Evolutionary conservation across 208 protist species (phyloP).

Genomic region (Acanthamoeba sp.): DNA sequence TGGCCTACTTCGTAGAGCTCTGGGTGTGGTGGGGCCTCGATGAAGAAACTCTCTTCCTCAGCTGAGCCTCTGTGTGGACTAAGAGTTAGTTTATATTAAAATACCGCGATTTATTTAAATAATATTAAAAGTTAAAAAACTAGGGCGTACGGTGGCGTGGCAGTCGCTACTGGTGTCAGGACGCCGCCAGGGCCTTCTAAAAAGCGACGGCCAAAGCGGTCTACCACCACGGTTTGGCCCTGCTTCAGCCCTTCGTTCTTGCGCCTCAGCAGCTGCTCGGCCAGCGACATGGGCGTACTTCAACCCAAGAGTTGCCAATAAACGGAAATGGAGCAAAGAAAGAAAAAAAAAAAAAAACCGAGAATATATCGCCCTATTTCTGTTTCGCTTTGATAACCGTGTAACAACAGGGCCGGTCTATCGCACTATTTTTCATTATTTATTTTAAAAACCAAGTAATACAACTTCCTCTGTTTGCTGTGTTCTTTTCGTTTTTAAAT

Average conservation of each 20-base stretch:
- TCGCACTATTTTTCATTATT: too few relatives aligned
- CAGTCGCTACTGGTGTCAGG: not conserved
- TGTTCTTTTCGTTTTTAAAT: not conserved
- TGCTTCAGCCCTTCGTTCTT: not conserved
- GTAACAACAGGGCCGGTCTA: too few relatives aligned
- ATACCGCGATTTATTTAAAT: not conserved
- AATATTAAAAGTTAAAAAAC: not conserved
- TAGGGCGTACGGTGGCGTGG: not conserved
- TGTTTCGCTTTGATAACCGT: too few relatives aligned
- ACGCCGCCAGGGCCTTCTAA: not conserved
- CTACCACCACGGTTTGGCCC: slow-evolving; percentile 2
- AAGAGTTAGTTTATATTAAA: too few relatives aligned
- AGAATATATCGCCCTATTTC: too few relatives aligned
- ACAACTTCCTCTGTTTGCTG: too few relatives aligned
- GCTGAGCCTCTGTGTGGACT: not conserved
- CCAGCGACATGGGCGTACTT: slow-evolving; percentile 11
- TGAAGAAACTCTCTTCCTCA: slow-evolving; percentile 45
- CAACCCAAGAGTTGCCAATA: too few relatives aligned
- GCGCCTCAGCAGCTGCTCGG: not conserved
- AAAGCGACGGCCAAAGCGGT: slow-evolving; percentile 12
- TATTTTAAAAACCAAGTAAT: too few relatives aligned
- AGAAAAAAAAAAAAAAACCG: too few relatives aligned
- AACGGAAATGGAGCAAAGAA: too few relatives aligned
- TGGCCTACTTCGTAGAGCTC: slow-evolving; percentile 22
- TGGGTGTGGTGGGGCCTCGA: slow-evolving; percentile 40